These are phyloP conservation scores for Wickerhamiella bombiphila DNA, from an alignment of 805 yeast species.

Conservation along the genomic window DNA sequence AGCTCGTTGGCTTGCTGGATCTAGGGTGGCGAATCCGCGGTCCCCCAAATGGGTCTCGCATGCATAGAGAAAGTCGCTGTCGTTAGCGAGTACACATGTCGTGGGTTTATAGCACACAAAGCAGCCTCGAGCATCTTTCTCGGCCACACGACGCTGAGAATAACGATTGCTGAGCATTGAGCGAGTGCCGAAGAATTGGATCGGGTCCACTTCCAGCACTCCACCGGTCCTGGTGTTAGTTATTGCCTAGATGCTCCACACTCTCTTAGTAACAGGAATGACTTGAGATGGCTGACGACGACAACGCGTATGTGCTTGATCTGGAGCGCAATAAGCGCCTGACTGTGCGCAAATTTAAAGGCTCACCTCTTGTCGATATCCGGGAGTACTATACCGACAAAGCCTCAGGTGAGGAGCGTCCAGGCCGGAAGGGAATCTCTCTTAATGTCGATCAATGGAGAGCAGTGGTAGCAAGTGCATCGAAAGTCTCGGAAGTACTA, in stretches of 20 bases:
- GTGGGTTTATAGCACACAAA: slow-evolving; percentile 41
- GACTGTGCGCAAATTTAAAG: slow-evolving; percentile 58
- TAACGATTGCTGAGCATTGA: slow-evolving; percentile 34
- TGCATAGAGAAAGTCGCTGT: slow-evolving; percentile 37
- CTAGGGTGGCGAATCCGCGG: slow-evolving; percentile 31
- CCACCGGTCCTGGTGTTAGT: no score
- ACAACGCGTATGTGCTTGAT: slow-evolving; percentile 17
- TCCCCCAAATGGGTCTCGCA: slow-evolving; percentile 39
- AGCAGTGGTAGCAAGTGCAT: slow-evolving; percentile 4
- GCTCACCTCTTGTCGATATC: slow-evolving; percentile 56
- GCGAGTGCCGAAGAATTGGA: no score
- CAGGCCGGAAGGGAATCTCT: slow-evolving; percentile 53
- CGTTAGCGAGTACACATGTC: slow-evolving; percentile 32
- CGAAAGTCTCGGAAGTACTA: slow-evolving; percentile 7
- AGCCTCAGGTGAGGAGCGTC: slow-evolving; percentile 48
- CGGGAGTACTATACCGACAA: slow-evolving; percentile 70
- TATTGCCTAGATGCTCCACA: no score
- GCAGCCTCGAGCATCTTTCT: slow-evolving; percentile 33
- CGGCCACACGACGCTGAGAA: slow-evolving; percentile 33
- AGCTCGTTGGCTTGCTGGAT: slow-evolving; percentile 25
- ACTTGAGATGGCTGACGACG: slow-evolving; percentile 1
- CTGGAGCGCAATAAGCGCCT: slow-evolving; percentile 52
- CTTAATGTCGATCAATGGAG: slow-evolving; percentile 13
- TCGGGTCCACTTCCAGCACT: no score
- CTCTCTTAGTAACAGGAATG: neutral